Percentiles rank a stretch among this genome's conserved stretches.
Evolutionary conservation across 2,329 filamentous ascomycete genomes (phyloP).

Genomic region (Aspergillus texensis): DNA sequence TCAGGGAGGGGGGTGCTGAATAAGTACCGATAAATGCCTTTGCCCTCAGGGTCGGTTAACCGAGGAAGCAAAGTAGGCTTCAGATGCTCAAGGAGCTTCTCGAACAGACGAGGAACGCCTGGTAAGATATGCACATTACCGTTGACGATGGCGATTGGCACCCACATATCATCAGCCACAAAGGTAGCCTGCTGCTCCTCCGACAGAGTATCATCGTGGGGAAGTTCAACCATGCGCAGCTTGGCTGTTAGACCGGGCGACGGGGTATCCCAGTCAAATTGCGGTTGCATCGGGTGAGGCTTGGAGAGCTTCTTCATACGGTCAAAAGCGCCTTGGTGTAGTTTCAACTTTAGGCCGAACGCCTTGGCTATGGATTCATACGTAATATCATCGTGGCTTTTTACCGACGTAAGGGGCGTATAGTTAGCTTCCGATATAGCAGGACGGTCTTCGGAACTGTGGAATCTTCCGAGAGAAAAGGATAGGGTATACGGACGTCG

Average conservation of each 20-base stretch:
- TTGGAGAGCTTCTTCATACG: conserved; percentile 83
- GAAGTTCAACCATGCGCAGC: conserved; percentile 86
- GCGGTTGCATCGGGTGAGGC: conserved; percentile 69
- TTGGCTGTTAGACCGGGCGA: conserved; percentile 78
- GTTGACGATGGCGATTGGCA: conserved; percentile 85
- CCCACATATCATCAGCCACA: conserved; percentile 80
- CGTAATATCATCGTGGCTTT: conserved; percentile 93
- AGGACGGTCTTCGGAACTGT: background rate
- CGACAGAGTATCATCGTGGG: conserved; percentile 68
- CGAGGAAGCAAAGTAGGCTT: conserved; percentile 72
- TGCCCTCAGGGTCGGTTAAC: conserved; percentile 76
- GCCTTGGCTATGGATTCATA: conserved; percentile 93
- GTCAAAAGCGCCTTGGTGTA: conserved; percentile 75
- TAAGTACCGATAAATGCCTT: conserved; percentile 75
- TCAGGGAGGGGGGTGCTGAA: conserved; percentile 88
- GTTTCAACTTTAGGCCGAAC: conserved; percentile 73
- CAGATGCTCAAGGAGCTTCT: conserved; percentile 74
- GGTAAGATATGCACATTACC: conserved; percentile 92
- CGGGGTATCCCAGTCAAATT: conserved; percentile 83
- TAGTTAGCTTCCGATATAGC: conserved; percentile 10
- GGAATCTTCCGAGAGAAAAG: background rate
- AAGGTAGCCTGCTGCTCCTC: conserved; percentile 76
- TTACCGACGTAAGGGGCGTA: conserved; percentile 8
- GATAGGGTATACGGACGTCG: conserved; percentile 66
- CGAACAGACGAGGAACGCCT: conserved; percentile 83